Evolutionary conservation across 495 filamentous ascomycete species (phyloP), one percentile per base, ranked within the genome.

Genomic region (Penicilliopsis zonata): DNA sequence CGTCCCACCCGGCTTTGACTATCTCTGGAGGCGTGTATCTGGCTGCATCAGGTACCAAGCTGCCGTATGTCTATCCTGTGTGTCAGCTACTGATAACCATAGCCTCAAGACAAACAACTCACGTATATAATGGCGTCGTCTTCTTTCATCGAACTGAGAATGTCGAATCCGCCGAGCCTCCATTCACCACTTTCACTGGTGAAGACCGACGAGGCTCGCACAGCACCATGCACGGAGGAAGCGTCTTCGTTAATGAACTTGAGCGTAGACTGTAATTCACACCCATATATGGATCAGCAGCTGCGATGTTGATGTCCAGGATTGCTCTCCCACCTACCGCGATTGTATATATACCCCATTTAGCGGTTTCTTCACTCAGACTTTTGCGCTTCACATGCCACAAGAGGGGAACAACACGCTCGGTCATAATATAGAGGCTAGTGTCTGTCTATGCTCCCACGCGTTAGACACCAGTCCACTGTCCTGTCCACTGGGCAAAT

Each of bases 241-340:
- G 88, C 90, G 42, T 96, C 92, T 21, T 82, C 79, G 46, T 96
- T 95, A 44, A 98, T 82, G 45, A 98, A 98, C 47, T 88, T 92
- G 25, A 96, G 55, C 0, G 90, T 94, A 53, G 82, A 82, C 80
- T 88, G 35, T 7, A 9, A 18, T 22, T 18, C 13, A 17, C 28
- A 19, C 10, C 13, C 15, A 31, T 39, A 22, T 16, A 13, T 36
- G 35, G 34, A 18, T 33, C 23, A 31, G n/a, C n/a, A 16, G 10
- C 14, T 12, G 4, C 14, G 25, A 27, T 12, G n/a, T 5, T n/a
- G 25, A 27, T 4, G 21, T 23, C 21, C 21, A 23, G 21, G 21
- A 23, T 6, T 23, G n/a, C n/a, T n/a, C n/a, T n/a, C n/a, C 10
- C 30, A 50, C 74, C 33, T 63, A 90, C 83, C 48, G 90, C 87